Percentiles rank a stretch among this genome's conserved stretches.
Evolutionary conservation across 2,329 filamentous ascomycete genomes (phyloP).

Genomic region (Ramichloridium luteum): DNA sequence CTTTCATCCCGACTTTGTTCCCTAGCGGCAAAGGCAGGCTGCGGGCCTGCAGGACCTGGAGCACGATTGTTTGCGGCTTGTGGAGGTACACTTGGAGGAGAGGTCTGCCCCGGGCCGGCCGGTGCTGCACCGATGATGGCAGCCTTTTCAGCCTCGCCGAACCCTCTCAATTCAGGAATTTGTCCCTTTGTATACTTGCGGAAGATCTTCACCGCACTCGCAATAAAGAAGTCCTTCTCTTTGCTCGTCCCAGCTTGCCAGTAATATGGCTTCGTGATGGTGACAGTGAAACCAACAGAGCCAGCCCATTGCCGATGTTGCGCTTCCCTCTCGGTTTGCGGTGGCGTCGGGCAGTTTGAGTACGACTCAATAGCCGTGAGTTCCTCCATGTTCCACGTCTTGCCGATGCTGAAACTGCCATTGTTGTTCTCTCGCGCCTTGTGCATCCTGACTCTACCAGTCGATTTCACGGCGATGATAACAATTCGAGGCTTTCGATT

Average conservation of each 20-base stretch:
- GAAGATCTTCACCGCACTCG: slow-evolving; percentile 90
- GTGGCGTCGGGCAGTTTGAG: slow-evolving; percentile 34
- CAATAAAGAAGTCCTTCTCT: slow-evolving; percentile 98
- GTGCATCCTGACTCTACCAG: slow-evolving; percentile 85
- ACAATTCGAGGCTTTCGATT: slow-evolving; percentile 84
- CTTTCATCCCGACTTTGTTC: slow-evolving; percentile 20
- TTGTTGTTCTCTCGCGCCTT: slow-evolving; percentile 94
- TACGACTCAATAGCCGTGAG: slow-evolving; percentile 73
- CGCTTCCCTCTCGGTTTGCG: slow-evolving; percentile 46
- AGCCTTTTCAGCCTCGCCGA: slow-evolving; percentile 67
- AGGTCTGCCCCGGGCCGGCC: background rate
- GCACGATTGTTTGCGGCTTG: slow-evolving; percentile 4
- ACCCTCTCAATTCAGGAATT: slow-evolving; percentile 66
- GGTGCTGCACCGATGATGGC: slow-evolving; percentile 45
- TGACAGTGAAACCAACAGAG: slow-evolving; percentile 74
- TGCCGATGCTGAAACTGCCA: slow-evolving; percentile 90
- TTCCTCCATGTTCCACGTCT: slow-evolving; percentile 96
- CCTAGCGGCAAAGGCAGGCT: slow-evolving; percentile 23
- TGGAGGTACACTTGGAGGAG: too few relatives aligned
- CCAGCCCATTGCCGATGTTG: slow-evolving; percentile 64
- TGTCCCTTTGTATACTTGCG: slow-evolving; percentile 89
- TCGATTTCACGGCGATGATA: slow-evolving; percentile 84
- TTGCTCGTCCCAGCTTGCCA: slow-evolving; percentile 90
- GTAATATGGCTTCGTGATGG: slow-evolving; percentile 87
- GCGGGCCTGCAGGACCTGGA: slow-evolving; percentile 10